A percentile compares a stretch with the other conserved stretches of the same genome.
phyloP scores from a whole-genome alignment of 257 asterid species.

The Solanum phureja region DNA sequence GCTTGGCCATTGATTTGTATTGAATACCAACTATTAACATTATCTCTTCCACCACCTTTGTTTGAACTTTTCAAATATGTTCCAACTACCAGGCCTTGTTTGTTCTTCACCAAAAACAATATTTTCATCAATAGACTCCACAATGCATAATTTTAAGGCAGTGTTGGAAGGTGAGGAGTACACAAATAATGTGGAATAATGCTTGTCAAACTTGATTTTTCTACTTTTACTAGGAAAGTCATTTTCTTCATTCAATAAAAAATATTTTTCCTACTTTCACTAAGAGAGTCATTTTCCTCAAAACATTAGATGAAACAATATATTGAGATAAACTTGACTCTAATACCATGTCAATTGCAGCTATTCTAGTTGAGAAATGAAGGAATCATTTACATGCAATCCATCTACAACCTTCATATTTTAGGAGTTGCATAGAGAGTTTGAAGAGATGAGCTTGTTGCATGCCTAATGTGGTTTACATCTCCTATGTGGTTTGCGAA shows the following conservation, averaged over 20 bases:
- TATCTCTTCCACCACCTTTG: not conserved
- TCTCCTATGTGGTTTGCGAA: too few relatives aligned
- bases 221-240: not conserved
- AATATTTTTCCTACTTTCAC: not conserved
- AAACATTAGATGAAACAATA: not conserved
- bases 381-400: not conserved
- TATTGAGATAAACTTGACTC: not conserved
- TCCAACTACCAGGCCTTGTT: not conserved
- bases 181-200: not conserved
- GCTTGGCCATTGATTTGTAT: not conserved
- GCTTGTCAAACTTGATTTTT: not conserved
- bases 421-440: not conserved
- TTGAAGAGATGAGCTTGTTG: not conserved
- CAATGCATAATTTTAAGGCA: not conserved
- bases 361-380: not conserved
- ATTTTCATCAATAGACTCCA: not conserved
- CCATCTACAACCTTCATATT: not conserved
- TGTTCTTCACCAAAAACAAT: not conserved
- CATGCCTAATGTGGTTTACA: not conserved
- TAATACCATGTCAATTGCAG: not conserved
- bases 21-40: not conserved
- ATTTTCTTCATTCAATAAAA: not conserved
- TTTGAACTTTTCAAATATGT: not conserved
- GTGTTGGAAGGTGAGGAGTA: not conserved
- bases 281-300: not conserved